Evolutionary conservation across 768 basidiomycete species (phyloP).

Genomic region (Serendipita sp.): DNA sequence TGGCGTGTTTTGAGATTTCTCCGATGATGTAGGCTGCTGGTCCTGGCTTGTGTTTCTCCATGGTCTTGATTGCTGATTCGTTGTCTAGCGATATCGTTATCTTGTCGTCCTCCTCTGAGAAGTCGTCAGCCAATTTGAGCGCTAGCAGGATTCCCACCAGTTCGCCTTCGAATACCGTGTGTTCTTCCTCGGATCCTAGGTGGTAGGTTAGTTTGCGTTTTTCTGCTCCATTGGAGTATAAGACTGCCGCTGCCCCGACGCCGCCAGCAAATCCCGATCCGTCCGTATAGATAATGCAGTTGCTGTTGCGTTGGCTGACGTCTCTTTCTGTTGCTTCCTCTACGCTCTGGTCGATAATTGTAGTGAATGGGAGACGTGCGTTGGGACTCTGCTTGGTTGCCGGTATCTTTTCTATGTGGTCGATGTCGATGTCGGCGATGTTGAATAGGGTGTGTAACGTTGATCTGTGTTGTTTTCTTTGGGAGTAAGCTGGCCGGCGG

Average conservation of each 20-base stretch:
- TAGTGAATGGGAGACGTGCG: neutral
- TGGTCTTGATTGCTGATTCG: neutral
- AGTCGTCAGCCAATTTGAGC: too few species aligned
- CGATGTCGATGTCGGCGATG: slow-evolving; percentile 2
- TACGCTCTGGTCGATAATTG: neutral
- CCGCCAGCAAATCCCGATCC: slow-evolving; percentile 5
- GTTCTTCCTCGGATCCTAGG: neutral
- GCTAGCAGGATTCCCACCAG: neutral
- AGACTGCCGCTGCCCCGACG: slow-evolving; percentile 9
- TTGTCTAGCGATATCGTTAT: neutral
- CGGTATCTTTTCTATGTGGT: slow-evolving; percentile 12
- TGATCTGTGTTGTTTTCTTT: slow-evolving; percentile 7
- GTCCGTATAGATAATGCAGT: neutral
- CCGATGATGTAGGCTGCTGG: neutral
- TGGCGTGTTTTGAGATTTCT: neutral
- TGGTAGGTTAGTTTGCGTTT: neutral
- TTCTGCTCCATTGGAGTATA: neutral
- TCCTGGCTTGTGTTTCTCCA: neutral
- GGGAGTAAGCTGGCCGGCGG: neutral
- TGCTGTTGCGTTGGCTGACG: neutral
- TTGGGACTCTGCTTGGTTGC: neutral
- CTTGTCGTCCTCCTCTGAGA: too few species aligned
- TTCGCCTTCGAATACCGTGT: slow-evolving; percentile 1
- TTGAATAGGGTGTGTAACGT: slow-evolving; percentile 15
- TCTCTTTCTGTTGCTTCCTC: neutral